Evolutionary conservation across 176 grass and related monocot genomes (phyloP), one percentile per base, ranked within the genome.

Genomic region (Oryza coarctata): DNA sequence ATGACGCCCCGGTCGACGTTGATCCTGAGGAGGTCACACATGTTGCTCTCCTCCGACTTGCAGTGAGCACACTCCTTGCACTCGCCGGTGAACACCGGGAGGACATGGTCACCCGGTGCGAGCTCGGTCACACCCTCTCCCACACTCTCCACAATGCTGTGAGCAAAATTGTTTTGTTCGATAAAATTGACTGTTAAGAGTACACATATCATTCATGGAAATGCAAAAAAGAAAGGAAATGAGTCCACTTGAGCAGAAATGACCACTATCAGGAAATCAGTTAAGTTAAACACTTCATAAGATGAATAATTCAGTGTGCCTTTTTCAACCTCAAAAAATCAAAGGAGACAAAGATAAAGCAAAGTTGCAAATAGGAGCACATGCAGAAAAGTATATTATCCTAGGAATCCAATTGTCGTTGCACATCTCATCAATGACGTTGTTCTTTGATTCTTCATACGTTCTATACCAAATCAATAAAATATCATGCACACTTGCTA

Each of bases 41-140:
- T 91, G 85, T 94, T 97, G 87, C 94, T 97, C 80, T 97, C 94
- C 50, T 84, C 84, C 0, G 91, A 97, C 45, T 94, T 94, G 75
- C 91, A 97, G 76, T 97, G 94, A 0, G 76, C 71, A 65, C 91
- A 97, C 15, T 97, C 94, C 64, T 94, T 97, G 92, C 94, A 97
- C 55, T 97, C 94, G 0, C 92, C 94, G 0, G 87, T 94, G 73
- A 97, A 97, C n/a, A 94, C 89, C 15, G 91, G 94, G 28, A 97
- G 94, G 15, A 97, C 94, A 73, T 97, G 91, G 80, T 97, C 94
- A 0, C 94, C 94, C 0, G 94, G 91, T 1, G 81, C 75, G 0
- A 97, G 85, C 33, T 97, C 91, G 0, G 87, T 94, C 33, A 97
- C 94, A 3, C 91, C 91, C 36, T 94, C 85, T 0, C 91, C 91